Base-by-base conservation (phyloP, 306 rosid species). In the Cyclanthera cordifolia region DNA sequence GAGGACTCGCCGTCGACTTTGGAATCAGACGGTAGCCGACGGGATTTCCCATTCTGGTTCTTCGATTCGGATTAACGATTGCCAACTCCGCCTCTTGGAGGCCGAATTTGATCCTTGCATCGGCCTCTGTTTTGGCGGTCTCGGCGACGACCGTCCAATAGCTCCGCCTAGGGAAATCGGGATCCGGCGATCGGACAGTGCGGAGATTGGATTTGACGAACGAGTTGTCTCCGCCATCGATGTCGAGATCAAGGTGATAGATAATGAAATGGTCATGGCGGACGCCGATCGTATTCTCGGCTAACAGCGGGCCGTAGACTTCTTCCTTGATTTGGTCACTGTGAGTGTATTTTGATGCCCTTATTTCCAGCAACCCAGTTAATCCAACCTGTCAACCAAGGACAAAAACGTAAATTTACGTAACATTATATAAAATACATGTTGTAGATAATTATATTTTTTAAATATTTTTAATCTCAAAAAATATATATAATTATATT, bases 231-330 rank as follows among this genome's bases (percentile, higher is more conserved):
- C 34, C 75, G 4, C 87, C 87, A 41, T 81, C 90, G 16, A 86
- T 61, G 66, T 86, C 93, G 3, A 86, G 77, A 53, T 86, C 87
- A 8, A 89, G 88, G 63, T 85, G 77, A 63, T 72, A 86, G 0
- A 66, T 76, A 66, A 79, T 71, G 76, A 19, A 86, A 69, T 89
- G 96, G 19, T 89, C 96, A 25, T 89, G 93, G 81, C 72, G 76
- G 2, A 83, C 80, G 1, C 79, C 93, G 8, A 89, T 53, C 23
- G 79, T 81, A 50, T 85, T 63, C 9, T 70, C 84, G 28, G 90
- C 70, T 0, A 89, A 72, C 60, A 84, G n/a, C 1, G 76, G 54
- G 5, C 96, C 96, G 45, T 76, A 76, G 1, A 73, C 65, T 0
- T 87, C 67, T 24, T 37, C 67, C 28, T 34, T 59, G n/a, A 59